Percentiles rank a stretch among this genome's conserved stretches.
These are phyloP conservation scores for Dothideomycetes sp. DNA, from an alignment of 2,329 filamentous ascomycete species.

Conservation along the genomic window DNA sequence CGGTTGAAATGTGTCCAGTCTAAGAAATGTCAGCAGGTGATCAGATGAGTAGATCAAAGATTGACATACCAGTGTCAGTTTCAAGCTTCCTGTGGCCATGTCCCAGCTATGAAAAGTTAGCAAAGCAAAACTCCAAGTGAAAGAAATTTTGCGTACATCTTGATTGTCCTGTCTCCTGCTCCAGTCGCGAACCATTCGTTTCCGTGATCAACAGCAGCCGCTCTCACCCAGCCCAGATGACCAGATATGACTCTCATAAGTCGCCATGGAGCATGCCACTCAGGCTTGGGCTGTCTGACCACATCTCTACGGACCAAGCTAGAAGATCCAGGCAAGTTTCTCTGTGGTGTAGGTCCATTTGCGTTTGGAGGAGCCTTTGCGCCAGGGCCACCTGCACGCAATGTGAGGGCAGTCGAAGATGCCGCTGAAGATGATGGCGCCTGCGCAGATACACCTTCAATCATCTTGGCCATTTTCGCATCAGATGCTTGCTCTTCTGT, in stretches of 20 bases:
- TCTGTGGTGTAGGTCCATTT: conserved; percentile 44
- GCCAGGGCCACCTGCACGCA: conserved; percentile 38
- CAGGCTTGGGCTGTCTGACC: conserved; percentile 63
- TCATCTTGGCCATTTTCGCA: conserved; percentile 55
- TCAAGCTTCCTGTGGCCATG: conserved; percentile 73
- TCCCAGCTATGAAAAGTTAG: too few species aligned
- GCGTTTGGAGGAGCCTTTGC: conserved; percentile 43
- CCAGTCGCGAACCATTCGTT: conserved; percentile 98
- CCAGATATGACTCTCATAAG: conserved; percentile 95
- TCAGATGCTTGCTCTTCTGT: conserved; percentile 43
- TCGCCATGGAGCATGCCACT: conserved; percentile 99
- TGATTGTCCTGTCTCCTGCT: conserved; percentile 91
- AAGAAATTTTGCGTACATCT: too few species aligned
- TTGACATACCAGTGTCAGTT: conserved; percentile 73
- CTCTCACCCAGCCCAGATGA: conserved; percentile 89
- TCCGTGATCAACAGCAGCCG: conserved; percentile 82
- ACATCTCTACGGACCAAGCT: conserved; percentile 56
- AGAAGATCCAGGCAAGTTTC: conserved; percentile 39
- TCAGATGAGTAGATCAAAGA: too few species aligned
- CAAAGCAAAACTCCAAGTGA: too few species aligned
- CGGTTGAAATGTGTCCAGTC: conserved; percentile 92
- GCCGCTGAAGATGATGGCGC: conserved; percentile 32
- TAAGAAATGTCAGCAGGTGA: too few species aligned
- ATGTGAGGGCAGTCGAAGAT: conserved; percentile 49
- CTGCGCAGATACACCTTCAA: conserved; percentile 51